phyloP scores from a whole-genome alignment of 2,329 filamentous ascomycete genomes.

The Zymoseptoria crescenta region DNA sequence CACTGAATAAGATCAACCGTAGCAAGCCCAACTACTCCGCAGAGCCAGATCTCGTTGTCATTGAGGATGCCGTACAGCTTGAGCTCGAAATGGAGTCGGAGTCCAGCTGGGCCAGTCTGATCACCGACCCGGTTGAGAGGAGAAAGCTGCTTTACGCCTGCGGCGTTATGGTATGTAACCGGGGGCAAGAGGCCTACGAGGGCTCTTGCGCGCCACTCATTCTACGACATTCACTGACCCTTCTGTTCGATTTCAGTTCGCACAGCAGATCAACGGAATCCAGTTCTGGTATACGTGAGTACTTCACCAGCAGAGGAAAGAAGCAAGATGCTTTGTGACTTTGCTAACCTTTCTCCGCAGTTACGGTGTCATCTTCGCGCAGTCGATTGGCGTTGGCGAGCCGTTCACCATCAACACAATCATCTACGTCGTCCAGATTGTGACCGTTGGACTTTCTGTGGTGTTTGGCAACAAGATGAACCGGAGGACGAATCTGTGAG shows the following conservation, averaged over 20 bases:
- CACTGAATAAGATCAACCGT: conserved; percentile 16
- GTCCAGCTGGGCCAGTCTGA: conserved; percentile 34
- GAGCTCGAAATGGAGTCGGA: conserved; percentile 20
- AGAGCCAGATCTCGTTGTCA: conserved; percentile 11
- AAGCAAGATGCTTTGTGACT: background rate
- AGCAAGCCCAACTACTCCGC: conserved; percentile 8
- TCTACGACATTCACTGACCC: background rate
- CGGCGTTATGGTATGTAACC: conserved; percentile 30
- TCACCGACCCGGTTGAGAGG: conserved; percentile 40
- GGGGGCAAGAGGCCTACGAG: background rate
- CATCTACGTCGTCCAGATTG: conserved; percentile 18
- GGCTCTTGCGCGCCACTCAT: background rate
- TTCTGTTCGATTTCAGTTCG: conserved; percentile 17
- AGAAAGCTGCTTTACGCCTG: conserved; percentile 41
- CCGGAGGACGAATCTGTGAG: conserved; percentile 11
- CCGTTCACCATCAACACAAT: conserved; percentile 19
- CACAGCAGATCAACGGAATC: conserved; percentile 45
- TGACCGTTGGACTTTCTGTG: conserved; percentile 16
- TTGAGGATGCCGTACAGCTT: conserved; percentile 13
- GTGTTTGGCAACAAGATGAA: conserved; percentile 16
- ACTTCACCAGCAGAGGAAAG: background rate
- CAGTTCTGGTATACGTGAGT: conserved; percentile 28
- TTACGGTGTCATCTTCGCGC: conserved; percentile 18
- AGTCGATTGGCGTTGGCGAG: conserved; percentile 18
- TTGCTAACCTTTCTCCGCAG: background rate